Percentiles rank a stretch among this genome's conserved stretches.
Evolutionary conservation across 495 filamentous ascomycete species (phyloP).

Genomic region (Neurospora sp.): DNA sequence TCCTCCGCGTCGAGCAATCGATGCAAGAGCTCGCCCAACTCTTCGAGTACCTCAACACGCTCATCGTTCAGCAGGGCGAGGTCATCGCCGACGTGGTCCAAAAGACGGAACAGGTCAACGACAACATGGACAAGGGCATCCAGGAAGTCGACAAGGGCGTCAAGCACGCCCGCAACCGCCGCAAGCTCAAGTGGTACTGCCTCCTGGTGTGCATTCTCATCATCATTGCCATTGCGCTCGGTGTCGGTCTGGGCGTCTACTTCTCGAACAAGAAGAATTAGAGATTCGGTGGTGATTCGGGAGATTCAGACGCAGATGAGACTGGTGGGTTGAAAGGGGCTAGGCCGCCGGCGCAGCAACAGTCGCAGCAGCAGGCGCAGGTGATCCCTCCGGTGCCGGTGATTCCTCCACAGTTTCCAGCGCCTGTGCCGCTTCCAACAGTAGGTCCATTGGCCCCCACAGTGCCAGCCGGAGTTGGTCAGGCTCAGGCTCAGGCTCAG

Average conservation of each 20-base stretch:
- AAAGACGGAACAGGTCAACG: constrained; percentile 44
- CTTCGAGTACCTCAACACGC: constrained; percentile 56
- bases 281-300: not conserved
- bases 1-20: constrained; percentile 59
- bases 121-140: constrained; percentile 51
- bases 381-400: not conserved
- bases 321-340: not conserved
- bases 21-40: constrained; percentile 54
- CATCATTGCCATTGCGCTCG: constrained; percentile 40
- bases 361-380: constrained; percentile 5
- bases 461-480: not conserved
- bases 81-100: constrained; percentile 44
- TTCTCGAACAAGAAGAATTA: constrained; percentile 7
- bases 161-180: constrained; percentile 42
- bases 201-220: constrained; percentile 49
- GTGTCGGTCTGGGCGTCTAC: constrained; percentile 31
- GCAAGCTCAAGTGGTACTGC: constrained; percentile 66
- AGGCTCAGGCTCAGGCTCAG: not conserved
- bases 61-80: constrained; percentile 53
- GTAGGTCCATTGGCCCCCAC: not conserved
- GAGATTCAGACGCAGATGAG: not conserved
- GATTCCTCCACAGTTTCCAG: not conserved
- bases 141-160: constrained; percentile 51
- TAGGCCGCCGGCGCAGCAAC: not conserved
- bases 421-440: not conserved